A percentile compares a stretch with the other conserved stretches of the same genome.
Conservation (phyloP, 192 early-diverging fungal genomes). For the Kickxella alabastrina region DNA sequence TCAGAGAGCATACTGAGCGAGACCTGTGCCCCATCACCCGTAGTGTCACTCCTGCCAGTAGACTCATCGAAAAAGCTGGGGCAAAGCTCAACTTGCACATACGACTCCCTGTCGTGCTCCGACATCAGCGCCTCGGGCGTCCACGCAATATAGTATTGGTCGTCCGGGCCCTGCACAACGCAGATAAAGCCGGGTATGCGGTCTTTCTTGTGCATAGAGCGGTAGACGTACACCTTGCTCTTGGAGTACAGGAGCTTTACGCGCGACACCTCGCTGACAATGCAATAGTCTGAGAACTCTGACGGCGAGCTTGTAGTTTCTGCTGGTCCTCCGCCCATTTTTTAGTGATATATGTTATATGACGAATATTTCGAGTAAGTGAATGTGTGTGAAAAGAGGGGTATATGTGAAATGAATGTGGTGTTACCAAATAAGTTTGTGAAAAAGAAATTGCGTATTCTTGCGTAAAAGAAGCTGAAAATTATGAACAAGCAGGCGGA, state of each 20-base stretch:
- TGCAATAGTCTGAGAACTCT: constrained; percentile 52
- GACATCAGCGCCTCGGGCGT: constrained; percentile 64
- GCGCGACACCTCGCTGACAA: constrained; percentile 43
- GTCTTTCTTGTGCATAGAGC: constrained; percentile 56
- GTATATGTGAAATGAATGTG: neutral
- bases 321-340: constrained; percentile 50
- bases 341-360: no score
- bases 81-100: constrained; percentile 58
- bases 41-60: neutral
- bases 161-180: constrained; percentile 57
- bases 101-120: constrained; percentile 57
- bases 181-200: constrained; percentile 66
- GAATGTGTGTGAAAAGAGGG: neutral
- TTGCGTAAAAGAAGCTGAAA: no score
- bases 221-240: constrained; percentile 71
- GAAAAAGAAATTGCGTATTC: neutral
- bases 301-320: constrained; percentile 25
- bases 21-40: constrained; percentile 10
- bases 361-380: neutral
- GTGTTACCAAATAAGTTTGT: neutral
- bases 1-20: constrained; percentile 32
- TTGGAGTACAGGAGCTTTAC: constrained; percentile 61
- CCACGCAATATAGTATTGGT: constrained; percentile 66
- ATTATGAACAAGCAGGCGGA: no score
- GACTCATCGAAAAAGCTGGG: constrained; percentile 36